Evolutionary conservation across 192 early-diverging fungal genomes (phyloP).

Genomic region (Pilaira anomala): DNA sequence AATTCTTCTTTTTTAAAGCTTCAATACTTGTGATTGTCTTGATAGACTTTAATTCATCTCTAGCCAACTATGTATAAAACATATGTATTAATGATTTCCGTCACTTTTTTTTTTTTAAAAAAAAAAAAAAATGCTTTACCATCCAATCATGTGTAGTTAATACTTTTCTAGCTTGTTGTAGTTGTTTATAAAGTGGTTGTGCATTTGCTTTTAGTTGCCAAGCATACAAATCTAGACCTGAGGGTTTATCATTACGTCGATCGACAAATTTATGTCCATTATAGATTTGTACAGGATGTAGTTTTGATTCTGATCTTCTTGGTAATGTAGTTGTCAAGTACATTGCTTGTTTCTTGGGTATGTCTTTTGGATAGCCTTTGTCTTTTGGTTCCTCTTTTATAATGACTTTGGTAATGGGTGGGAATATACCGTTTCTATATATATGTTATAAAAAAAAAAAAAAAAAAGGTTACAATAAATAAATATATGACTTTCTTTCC

Average conservation of each 20-base stretch:
- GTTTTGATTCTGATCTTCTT: conserved; percentile 14
- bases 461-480: no score
- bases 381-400: conserved; percentile 1
- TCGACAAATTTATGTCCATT: conserved; percentile 29
- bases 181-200: conserved; percentile 55
- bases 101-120: neutral
- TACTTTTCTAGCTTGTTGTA: conserved; percentile 64
- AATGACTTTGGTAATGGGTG: neutral
- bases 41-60: conserved; percentile 69
- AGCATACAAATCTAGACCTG: conserved; percentile 34
- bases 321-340: conserved; percentile 13
- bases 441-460: neutral
- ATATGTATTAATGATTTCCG: neutral
- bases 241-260: conserved; percentile 15
- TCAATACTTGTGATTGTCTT: conserved; percentile 67
- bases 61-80: conserved; percentile 50
- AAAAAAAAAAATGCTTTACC: conserved; percentile 40
- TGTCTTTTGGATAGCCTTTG: neutral
- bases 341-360: conserved; percentile 2
- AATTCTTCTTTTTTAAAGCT: conserved; percentile 56
- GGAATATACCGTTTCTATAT: conserved; percentile 5
- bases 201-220: conserved; percentile 30
- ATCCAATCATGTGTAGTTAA: conserved; percentile 76
- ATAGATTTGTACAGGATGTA: conserved; percentile 31
- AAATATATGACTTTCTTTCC: no score